Evolutionary conservation across 1,284 basidiomycete genomes (phyloP).

Genomic region (Chiua sp.): DNA sequence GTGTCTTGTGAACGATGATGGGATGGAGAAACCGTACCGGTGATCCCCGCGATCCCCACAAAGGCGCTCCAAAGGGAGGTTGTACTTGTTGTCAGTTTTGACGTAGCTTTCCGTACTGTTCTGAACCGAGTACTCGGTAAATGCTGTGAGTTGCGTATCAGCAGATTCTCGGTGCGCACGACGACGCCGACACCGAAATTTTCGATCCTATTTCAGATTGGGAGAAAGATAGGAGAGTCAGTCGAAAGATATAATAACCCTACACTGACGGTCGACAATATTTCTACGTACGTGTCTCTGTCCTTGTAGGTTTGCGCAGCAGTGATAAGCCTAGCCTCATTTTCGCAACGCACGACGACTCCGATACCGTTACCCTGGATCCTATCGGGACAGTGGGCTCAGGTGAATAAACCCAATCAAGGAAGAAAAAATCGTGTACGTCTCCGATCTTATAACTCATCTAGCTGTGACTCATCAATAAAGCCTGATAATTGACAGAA

Average conservation of each 20-base stretch:
- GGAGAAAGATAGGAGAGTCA: not conserved
- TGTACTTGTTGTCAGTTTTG: slow-evolving; percentile 14
- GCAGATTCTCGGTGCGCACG: not conserved
- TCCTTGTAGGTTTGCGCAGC: not conserved
- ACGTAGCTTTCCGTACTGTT: not conserved
- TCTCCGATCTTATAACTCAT: not conserved
- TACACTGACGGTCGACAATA: not conserved
- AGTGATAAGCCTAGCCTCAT: not conserved
- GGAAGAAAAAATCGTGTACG: too few relatives aligned
- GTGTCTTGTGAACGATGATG: not conserved
- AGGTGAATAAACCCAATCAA: too few relatives aligned
- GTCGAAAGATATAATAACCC: not conserved
- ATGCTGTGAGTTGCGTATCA: slow-evolving; percentile 7
- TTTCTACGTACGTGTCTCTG: slow-evolving; percentile 3
- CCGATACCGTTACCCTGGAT: not conserved
- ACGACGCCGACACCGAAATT: not conserved
- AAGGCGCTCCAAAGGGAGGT: too few relatives aligned
- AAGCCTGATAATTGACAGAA: too few relatives aligned
- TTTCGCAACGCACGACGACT: not conserved
- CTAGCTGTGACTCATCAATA: too few relatives aligned
- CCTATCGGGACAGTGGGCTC: slow-evolving; percentile 9
- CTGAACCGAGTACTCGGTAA: slow-evolving; percentile 16
- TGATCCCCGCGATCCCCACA: slow-evolving; percentile 6
- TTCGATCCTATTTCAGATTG: not conserved
- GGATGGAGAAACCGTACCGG: slow-evolving; percentile 1